Conservation (phyloP, 148 eudicot genomes). For the Rhododendron williamsianum region DNA sequence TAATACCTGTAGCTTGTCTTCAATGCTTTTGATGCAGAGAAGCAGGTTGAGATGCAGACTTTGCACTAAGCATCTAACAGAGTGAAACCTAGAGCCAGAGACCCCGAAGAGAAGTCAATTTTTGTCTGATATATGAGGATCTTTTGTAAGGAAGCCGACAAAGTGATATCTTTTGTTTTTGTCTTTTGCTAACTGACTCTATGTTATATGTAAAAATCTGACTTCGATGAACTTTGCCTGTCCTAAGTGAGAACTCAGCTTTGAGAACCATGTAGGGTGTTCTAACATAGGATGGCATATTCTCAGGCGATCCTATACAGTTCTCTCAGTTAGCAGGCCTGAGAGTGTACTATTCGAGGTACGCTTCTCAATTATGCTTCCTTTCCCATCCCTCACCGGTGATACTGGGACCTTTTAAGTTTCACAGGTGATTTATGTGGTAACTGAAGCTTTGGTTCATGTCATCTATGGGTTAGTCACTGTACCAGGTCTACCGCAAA, state of each 20-base stretch:
- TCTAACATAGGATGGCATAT: constrained; percentile 39
- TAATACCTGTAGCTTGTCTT: constrained; percentile 53
- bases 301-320: constrained; percentile 34
- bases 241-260: constrained; percentile 25
- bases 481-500: not conserved
- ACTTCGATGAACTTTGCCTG: constrained; percentile 26
- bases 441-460: not conserved
- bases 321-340: constrained; percentile 43
- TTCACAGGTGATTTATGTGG: constrained; percentile 12
- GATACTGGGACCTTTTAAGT: constrained; percentile 6
- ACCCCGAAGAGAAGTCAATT: constrained; percentile 36
- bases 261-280: constrained; percentile 44
- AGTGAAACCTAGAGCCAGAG: constrained; percentile 57
- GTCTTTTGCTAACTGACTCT: constrained; percentile 14
- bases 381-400: constrained; percentile 17
- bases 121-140: constrained; percentile 33
- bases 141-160: constrained; percentile 45
- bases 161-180: constrained; percentile 20
- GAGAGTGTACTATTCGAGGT: constrained; percentile 76
- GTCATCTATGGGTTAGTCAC: not conserved
- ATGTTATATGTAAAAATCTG: constrained; percentile 18
- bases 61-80: constrained; percentile 64
- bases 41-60: constrained; percentile 75
- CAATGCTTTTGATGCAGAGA: constrained; percentile 93
- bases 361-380: constrained; percentile 70